Conservation (phyloP, 148 eudicot genomes). For the Tetragonia tetragonoides region DNA sequence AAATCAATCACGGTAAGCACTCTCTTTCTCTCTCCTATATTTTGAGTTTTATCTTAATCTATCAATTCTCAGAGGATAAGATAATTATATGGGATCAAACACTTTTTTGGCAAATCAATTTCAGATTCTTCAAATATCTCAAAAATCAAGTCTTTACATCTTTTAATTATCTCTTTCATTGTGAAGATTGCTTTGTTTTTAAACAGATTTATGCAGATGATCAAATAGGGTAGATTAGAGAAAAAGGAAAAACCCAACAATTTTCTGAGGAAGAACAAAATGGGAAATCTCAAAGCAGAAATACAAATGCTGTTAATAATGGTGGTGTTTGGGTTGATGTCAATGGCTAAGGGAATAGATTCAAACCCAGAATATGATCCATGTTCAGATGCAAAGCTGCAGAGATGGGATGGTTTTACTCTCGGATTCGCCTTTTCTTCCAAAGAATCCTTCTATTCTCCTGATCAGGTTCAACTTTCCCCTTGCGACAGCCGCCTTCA, state of each 20-base stretch:
- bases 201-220: not conserved
- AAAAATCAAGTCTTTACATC: not conserved
- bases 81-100: too few species aligned
- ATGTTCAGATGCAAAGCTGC: slow-evolving; percentile 63
- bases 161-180: not conserved
- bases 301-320: not conserved
- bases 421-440: slow-evolving; percentile 64
- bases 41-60: not conserved
- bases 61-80: not conserved
- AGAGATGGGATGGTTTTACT: slow-evolving; percentile 65
- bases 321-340: slow-evolving; percentile 19
- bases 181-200: not conserved
- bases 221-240: not conserved
- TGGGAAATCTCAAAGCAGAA: slow-evolving; percentile 11
- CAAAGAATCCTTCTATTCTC: slow-evolving; percentile 49
- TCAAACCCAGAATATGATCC: slow-evolving; percentile 59
- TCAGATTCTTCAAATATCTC: not conserved
- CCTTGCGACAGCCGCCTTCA: slow-evolving; percentile 76
- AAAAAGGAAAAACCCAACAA: not conserved
- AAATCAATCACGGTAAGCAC: not conserved
- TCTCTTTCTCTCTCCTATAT: not conserved
- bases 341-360: slow-evolving; percentile 37
- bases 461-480: slow-evolving; percentile 65
- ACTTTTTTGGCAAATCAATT: too few species aligned
- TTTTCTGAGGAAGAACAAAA: not conserved